phyloP scores from a whole-genome alignment of 805 yeast genomes.

The Metschnikowia lochheadii region DNA sequence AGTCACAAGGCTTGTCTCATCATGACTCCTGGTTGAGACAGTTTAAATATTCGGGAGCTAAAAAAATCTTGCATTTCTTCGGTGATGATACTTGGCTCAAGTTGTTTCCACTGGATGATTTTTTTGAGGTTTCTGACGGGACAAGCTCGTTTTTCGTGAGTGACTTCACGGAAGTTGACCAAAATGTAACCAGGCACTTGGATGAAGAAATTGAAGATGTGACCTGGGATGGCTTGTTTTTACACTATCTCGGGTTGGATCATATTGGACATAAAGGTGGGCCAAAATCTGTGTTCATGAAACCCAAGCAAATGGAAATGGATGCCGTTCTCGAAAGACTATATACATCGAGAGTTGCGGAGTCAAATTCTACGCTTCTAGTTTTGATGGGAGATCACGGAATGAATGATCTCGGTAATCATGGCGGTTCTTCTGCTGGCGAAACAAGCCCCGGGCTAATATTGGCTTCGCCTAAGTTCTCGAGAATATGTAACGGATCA shows the following conservation, averaged over 20 bases:
- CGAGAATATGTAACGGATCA: constrained; percentile 14
- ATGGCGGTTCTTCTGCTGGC: constrained; percentile 91
- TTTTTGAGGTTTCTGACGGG: constrained; percentile 70
- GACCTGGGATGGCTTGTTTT: constrained; percentile 79
- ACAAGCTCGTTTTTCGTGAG: constrained; percentile 92
- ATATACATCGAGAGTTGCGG: constrained; percentile 28
- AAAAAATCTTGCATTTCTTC: constrained; percentile 64
- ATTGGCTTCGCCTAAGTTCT: constrained; percentile 61
- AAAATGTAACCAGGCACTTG: constrained; percentile 86
- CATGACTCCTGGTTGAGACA: constrained; percentile 91
- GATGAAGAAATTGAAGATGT: constrained; percentile 47
- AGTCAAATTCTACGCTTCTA: constrained; percentile 48
- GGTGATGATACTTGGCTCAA: constrained; percentile 99
- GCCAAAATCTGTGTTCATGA: constrained; percentile 76
- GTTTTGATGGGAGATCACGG: constrained; percentile 92
- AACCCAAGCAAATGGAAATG: constrained; percentile 80
- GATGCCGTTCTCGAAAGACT: constrained; percentile 58
- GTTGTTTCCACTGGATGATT: constrained; percentile 58
- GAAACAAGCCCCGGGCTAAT: constrained; percentile 86
- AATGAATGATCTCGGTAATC: constrained; percentile 93
- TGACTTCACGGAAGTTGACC: constrained; percentile 91
- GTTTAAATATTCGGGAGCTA: constrained; percentile 33
- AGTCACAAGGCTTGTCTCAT: constrained; percentile 58
- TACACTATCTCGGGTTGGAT: constrained; percentile 91
- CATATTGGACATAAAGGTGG: constrained; percentile 99